A percentile compares a stretch with the other conserved stretches of the same genome.
These are phyloP conservation scores for Penicillium canariense DNA, from an alignment of 495 filamentous ascomycete genomes.

Conservation along the genomic window DNA sequence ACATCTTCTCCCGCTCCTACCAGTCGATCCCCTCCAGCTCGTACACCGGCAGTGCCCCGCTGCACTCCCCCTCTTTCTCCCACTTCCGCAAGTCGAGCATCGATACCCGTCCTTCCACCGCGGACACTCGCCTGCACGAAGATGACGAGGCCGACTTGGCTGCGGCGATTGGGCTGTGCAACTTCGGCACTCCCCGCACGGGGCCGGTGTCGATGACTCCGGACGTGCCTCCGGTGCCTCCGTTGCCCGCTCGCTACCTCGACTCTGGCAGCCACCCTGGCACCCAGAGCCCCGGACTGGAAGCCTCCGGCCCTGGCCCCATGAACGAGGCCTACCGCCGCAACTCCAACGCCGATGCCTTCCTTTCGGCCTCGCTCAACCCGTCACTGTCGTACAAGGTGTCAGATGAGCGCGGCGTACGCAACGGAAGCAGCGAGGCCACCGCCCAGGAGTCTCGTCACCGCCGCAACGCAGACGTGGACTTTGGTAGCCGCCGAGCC, in stretches of 20 bases:
- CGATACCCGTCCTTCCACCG: conserved; percentile 61
- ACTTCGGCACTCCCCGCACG: conserved; percentile 76
- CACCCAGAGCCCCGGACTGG: conserved; percentile 25
- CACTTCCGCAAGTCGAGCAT: conserved; percentile 54
- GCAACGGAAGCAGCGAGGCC: conserved; percentile 27
- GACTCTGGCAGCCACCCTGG: conserved; percentile 34
- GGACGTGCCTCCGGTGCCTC: conserved; percentile 84
- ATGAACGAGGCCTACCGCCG: conserved; percentile 42
- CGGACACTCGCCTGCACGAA: conserved; percentile 53
- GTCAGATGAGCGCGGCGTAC: conserved; percentile 46
- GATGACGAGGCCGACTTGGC: conserved; percentile 71
- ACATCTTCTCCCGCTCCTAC: conserved; percentile 77
- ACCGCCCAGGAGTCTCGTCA: conserved; percentile 47
- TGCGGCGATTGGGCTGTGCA: conserved; percentile 90
- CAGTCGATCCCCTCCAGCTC: conserved; percentile 68
- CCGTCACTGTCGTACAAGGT: conserved; percentile 50
- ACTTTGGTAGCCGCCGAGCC: conserved; percentile 63
- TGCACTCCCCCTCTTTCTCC: conserved; percentile 47
- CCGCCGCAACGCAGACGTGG: conserved; percentile 68
- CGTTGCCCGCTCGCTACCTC: conserved; percentile 61
- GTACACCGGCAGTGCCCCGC: conserved; percentile 44
- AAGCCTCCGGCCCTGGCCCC: conserved; percentile 25
- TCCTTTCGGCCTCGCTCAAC: conserved; percentile 43
- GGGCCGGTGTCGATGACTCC: conserved; percentile 66
- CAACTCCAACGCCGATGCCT: conserved; percentile 36